Conservation (phyloP, 805 yeast species). For the Candida nitratophila region DNA sequence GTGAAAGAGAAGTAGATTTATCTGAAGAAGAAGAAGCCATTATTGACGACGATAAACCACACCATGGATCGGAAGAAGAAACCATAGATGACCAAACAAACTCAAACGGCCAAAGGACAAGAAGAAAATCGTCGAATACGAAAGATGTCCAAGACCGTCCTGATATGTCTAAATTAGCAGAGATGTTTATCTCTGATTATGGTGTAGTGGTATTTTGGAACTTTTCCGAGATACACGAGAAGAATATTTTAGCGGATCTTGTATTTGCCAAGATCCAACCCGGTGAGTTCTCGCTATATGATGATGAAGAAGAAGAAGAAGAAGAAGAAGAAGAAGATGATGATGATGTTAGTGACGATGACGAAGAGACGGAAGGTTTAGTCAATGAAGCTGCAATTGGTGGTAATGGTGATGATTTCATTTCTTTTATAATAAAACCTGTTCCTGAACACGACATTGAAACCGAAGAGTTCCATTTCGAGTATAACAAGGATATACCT, state of each 20-base stretch:
- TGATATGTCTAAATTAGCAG: constrained; percentile 64
- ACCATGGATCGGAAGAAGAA: no score
- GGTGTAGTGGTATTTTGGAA: constrained; percentile 99
- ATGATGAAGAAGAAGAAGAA: constrained; percentile 33
- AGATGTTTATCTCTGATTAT: constrained; percentile 80
- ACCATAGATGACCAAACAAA: no score
- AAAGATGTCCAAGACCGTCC: constrained; percentile 11
- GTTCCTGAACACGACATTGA: constrained; percentile 86
- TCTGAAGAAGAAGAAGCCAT: constrained; percentile 1
- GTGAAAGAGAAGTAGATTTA: constrained; percentile 2
- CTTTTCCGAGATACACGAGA: constrained; percentile 86
- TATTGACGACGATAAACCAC: constrained; percentile 1
- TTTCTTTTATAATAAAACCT: constrained; percentile 58
- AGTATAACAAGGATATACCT: constrained; percentile 42
- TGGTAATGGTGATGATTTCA: constrained; percentile 2
- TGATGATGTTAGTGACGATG: constrained; percentile 2
- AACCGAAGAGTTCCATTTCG: constrained; percentile 80
- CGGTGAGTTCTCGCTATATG: constrained; percentile 36
- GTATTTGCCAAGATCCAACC: constrained; percentile 50
- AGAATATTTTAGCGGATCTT: constrained; percentile 86
- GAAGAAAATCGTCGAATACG: not conserved
- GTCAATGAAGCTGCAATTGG: constrained; percentile 1
- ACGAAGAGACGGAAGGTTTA: constrained; percentile 1
- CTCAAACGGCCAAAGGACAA: not conserved
- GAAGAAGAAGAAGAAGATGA: constrained; percentile 21